Base-by-base conservation (phyloP, 2,329 filamentous ascomycete genomes). In the Ascochyta koolunga region DNA sequence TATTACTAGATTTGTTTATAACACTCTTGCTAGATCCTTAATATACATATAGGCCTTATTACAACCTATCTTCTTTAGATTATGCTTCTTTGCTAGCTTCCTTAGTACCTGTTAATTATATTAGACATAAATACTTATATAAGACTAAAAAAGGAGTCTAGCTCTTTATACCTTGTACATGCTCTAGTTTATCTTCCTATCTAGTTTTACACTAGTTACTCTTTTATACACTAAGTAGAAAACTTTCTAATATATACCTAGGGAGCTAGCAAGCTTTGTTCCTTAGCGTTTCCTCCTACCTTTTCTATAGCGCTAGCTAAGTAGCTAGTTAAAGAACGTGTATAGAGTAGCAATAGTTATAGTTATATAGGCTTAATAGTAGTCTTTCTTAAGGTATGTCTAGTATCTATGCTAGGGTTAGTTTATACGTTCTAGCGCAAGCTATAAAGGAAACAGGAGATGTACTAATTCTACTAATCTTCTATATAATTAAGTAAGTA, bases 381-480 rank as follows among this genome's bases (percentile, higher is more conserved):
- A 9, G 31, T 60, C 43, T 50, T 58, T 48, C 9, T 37, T 11
- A 0, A 61, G 46, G 35, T 58, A 61, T 6, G 18, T 60, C 47
- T 21, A 61, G 55, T 39, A 62, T 43, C 60, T 60, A 51, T 45
- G 18, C 32, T 35, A 5, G 39, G 32, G 13, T 61, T 36, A 62
- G 58, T 43, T 19, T 15, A 48, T 52, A 6, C 16, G 11, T 39
- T 56, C 46, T 53, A 46, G 41, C 18, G 25, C 40, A 42, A 53
- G 46, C 49, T 51, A 38, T 7, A 42, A 54, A 5, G 18, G 25
- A 27, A 41, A 47, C 2, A 19, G 38, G 42, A 38, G 36, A 58
- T 42, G 15, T 63, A 67, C 62, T 58, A n/a, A 46, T 60, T 54
- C 57, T 29, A 67, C 52, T 60, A 32, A 42, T 56, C 55, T 59